phyloP scores from a whole-genome alignment of 1,284 basidiomycete genomes.

The Ustilago cynodontis region DNA sequence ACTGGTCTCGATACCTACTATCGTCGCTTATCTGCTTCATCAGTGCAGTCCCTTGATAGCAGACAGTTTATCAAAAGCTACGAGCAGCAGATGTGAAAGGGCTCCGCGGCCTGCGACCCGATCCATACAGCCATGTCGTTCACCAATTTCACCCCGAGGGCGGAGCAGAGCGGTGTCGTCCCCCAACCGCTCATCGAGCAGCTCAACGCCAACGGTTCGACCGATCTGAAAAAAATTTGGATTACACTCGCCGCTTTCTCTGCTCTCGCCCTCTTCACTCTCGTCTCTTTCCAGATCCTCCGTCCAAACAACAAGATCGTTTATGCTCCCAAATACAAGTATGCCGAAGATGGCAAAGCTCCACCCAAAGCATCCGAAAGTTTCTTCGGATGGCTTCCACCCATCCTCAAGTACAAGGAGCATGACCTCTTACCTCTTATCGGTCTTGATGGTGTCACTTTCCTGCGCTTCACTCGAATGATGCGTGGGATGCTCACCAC shows the following conservation, averaged over 20 bases:
- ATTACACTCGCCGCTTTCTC: constrained; percentile 57
- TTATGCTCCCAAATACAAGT: constrained; percentile 86
- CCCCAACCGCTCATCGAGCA: constrained; percentile 40
- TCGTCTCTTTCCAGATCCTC: constrained; percentile 61
- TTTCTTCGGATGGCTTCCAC: constrained; percentile 79
- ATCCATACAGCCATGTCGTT: not conserved
- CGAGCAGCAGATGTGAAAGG: not conserved
- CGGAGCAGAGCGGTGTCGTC: constrained; percentile 22
- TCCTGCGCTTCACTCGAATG: constrained; percentile 90
- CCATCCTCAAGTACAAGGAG: constrained; percentile 85
- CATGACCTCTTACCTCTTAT: constrained; percentile 88
- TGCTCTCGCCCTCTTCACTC: constrained; percentile 52
- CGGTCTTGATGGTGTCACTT: constrained; percentile 89
- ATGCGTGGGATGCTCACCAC: constrained; percentile 73
- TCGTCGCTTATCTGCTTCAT: not conserved
- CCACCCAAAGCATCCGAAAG: constrained; percentile 79
- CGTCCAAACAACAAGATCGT: constrained; percentile 75
- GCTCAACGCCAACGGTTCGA: constrained; percentile 46
- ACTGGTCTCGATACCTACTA: too few relatives aligned
- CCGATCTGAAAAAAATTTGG: constrained; percentile 42
- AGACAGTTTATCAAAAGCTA: not conserved
- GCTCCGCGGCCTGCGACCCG: constrained; percentile 14
- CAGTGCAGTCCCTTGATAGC: not conserved
- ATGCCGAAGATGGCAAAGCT: constrained; percentile 82
- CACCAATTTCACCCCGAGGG: constrained; percentile 13